Evolutionary conservation across 805 yeast species (phyloP), one percentile per base, ranked within the genome.

Genomic region (Kregervanrija delftensis): DNA sequence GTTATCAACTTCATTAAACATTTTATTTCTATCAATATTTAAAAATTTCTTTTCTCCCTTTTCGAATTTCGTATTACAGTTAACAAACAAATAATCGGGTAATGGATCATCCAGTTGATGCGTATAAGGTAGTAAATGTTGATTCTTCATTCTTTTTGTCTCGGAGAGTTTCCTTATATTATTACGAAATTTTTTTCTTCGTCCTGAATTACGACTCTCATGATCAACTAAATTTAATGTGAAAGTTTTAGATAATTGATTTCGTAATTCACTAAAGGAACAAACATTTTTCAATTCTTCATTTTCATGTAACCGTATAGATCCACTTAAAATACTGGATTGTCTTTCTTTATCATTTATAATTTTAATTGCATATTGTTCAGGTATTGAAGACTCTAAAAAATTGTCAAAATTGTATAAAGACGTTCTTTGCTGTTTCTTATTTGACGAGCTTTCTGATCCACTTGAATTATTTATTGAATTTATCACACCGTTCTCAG

Each of bases 1-100:
- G 15, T 70, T 72, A 43, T 81, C 87, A 30, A 78, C 76, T 53
- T 83, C 91, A 8, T 66, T 59, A 40, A 73, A 64, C 37, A 79
- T 66, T 44, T 73, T 70, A 40, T 70, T 74, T 22, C 75, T 65
- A 51, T 84, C 90, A 2, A 73, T 65, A 33, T 67, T 68, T 30
- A 69, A 64, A 75, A 82, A 79, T 39, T 76, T 69, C 47, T 72
- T 73, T 59, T 86, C 95, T 42, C 80, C 81, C 44, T 75, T 75
- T 49, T 74, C 76, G 79, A 83, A 76, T 35, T 74, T 69, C 36
- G 71, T 70, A 61, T 84, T 90, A 53, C 71, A 76, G 11, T 65
- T 49, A 30, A 59, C 54, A 56, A 66, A 80, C 11, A 65, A 14
- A 0, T 57, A 51, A 56, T 79, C 83, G 1, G 60, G 53, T 40